phyloP scores from a whole-genome alignment of 1,139 yeast genomes.

The Candida smagusa region DNA sequence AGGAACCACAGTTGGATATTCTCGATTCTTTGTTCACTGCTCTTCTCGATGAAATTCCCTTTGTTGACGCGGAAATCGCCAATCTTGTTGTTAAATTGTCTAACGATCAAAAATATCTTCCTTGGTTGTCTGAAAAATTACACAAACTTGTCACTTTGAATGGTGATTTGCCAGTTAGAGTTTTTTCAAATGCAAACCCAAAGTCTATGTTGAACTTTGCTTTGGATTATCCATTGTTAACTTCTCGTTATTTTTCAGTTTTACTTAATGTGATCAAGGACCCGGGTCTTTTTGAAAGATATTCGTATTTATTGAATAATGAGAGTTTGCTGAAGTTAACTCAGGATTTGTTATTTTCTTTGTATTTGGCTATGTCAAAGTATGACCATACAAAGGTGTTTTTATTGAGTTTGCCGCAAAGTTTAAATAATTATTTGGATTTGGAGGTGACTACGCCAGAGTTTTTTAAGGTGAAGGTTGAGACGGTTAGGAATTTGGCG shows the following conservation, averaged over 20 bases:
- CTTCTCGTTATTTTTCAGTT: constrained; percentile 24
- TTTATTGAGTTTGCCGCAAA: constrained; percentile 27
- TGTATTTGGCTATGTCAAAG: constrained; percentile 23
- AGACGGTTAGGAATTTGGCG: constrained; percentile 22
- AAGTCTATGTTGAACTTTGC: constrained; percentile 16
- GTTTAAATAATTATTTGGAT: constrained; percentile 14
- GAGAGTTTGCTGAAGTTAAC: constrained; percentile 21
- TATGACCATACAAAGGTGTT: constrained; percentile 22
- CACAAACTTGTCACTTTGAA: constrained; percentile 15
- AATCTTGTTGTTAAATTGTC: constrained; percentile 18
- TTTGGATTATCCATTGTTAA: constrained; percentile 17
- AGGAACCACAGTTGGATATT: constrained; percentile 1
- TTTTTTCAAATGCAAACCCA: constrained; percentile 19
- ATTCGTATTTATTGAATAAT: constrained; percentile 15
- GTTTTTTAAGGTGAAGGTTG: constrained; percentile 16
- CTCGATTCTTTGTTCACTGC: not conserved
- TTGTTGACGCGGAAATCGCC: constrained; percentile 13
- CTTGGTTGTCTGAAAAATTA: constrained; percentile 2
- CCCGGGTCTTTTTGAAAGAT: constrained; percentile 15
- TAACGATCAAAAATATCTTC: constrained; percentile 10
- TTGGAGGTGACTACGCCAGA: constrained; percentile 9
- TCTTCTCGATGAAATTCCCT: not conserved
- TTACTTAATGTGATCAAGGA: constrained; percentile 27
- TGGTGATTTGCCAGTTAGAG: constrained; percentile 18
- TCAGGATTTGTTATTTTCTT: constrained; percentile 21